Evolutionary conservation across 768 basidiomycete species (phyloP).

Genomic region (Boletus fagicola): DNA sequence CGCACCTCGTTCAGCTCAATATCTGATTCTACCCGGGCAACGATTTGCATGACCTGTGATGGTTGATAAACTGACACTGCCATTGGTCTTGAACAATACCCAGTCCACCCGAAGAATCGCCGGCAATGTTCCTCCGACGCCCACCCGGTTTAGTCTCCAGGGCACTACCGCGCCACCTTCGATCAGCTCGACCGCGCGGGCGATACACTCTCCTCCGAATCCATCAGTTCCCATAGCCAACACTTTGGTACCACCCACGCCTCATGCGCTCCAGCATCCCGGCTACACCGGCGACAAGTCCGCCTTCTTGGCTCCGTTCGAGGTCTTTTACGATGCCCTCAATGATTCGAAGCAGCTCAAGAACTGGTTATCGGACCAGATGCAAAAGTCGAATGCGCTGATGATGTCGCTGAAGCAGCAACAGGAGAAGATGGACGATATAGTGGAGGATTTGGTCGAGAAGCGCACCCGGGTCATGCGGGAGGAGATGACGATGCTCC

Average conservation of each 20-base stretch:
- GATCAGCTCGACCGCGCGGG: constrained; percentile 27
- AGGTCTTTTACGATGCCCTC: constrained; percentile 80
- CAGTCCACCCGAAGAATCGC: constrained; percentile 51
- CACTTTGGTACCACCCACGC: constrained; percentile 65
- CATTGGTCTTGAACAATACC: constrained; percentile 43
- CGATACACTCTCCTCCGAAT: constrained; percentile 50
- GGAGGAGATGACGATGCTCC: constrained; percentile 59
- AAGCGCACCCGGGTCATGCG: constrained; percentile 55
- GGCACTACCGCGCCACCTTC: constrained; percentile 19
- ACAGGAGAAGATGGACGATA: constrained; percentile 60
- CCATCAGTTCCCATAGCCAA: constrained; percentile 68
- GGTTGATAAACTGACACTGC: no score
- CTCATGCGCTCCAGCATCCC: constrained; percentile 60
- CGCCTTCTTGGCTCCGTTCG: constrained; percentile 81
- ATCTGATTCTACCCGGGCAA: no score
- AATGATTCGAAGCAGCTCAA: constrained; percentile 79
- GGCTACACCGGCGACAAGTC: constrained; percentile 63
- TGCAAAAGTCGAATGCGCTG: constrained; percentile 59
- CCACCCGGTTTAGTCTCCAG: constrained; percentile 58
- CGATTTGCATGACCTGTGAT: no score
- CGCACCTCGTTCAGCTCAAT: no score
- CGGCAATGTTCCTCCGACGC: constrained; percentile 70
- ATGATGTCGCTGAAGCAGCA: constrained; percentile 53
- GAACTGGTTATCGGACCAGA: constrained; percentile 69
- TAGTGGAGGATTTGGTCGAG: constrained; percentile 61